Evolutionary conservation across 176 grass and related monocot genomes (phyloP).

Genomic region (Carex kokanica): DNA sequence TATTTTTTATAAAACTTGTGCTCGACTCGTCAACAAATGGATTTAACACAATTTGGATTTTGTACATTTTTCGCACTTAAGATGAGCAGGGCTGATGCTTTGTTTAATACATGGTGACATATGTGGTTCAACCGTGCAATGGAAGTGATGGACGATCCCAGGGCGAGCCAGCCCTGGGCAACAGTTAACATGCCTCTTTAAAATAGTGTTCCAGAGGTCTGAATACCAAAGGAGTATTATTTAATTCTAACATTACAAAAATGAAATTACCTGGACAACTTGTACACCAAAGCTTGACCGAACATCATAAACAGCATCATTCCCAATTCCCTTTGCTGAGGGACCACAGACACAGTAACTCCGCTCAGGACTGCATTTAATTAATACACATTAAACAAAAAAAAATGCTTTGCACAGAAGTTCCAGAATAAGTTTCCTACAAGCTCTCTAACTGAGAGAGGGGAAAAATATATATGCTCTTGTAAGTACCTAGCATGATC

Average conservation of each 20-base stretch:
- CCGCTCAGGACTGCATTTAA: slow-evolving; percentile 71
- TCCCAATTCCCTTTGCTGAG: slow-evolving; percentile 66
- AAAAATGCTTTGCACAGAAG: not conserved
- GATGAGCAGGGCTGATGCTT: not conserved
- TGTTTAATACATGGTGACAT: not conserved
- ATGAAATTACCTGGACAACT: slow-evolving; percentile 79
- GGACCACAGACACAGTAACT: slow-evolving; percentile 90
- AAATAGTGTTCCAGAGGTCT: not conserved
- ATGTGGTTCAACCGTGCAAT: not conserved
- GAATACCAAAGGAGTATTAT: not conserved
- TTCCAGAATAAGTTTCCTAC: not conserved
- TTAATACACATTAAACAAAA: slow-evolving; percentile 22
- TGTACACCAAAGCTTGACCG: slow-evolving; percentile 86
- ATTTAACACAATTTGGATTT: not conserved
- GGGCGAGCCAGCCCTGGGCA: not conserved
- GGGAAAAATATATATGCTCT: not conserved
- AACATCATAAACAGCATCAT: slow-evolving; percentile 75
- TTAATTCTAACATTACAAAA: not conserved
- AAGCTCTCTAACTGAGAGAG: slow-evolving; percentile 4
- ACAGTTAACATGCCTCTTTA: not conserved
- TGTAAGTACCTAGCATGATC: slow-evolving; percentile 77
- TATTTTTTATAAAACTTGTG: not conserved
- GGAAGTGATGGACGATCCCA: not conserved
- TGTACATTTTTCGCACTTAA: not conserved
- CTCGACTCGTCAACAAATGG: not conserved